Percentiles rank a stretch among this genome's conserved stretches.
These are phyloP conservation scores for Escovopsis sp. DNA, from an alignment of 2,329 filamentous ascomycete genomes.

Conservation along the genomic window DNA sequence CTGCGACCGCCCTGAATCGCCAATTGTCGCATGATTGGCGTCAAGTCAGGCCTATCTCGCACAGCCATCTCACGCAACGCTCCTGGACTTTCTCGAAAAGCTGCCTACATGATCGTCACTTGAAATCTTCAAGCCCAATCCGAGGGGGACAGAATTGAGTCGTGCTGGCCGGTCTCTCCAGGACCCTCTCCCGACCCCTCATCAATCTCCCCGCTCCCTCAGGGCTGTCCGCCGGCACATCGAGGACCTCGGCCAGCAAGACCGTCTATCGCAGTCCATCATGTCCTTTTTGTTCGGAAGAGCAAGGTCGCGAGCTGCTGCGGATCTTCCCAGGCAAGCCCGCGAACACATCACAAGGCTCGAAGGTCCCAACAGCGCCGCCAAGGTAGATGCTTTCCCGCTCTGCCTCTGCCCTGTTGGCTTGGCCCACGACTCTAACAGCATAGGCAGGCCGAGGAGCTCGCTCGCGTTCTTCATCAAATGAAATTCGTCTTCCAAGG, in stretches of 20 bases:
- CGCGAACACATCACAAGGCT: constrained; percentile 38
- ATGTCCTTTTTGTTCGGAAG: constrained; percentile 45
- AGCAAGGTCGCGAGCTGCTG: constrained; percentile 34
- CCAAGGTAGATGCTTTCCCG: constrained; percentile 26
- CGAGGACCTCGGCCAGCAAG: too few species aligned
- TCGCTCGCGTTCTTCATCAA: constrained; percentile 70
- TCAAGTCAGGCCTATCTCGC: not conserved
- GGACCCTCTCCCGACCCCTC: not conserved
- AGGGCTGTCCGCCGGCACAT: too few species aligned
- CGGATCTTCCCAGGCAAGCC: constrained; percentile 41
- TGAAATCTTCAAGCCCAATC: not conserved
- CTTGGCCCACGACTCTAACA: constrained; percentile 5
- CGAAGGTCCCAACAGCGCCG: constrained; percentile 31
- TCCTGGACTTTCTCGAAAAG: not conserved
- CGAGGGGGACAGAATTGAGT: not conserved
- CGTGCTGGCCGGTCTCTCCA: not conserved
- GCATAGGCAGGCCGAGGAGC: constrained; percentile 57
- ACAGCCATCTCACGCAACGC: not conserved
- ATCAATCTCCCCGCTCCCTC: too few species aligned
- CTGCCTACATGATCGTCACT: not conserved
- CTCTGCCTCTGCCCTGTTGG: not conserved
- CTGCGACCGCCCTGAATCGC: not conserved
- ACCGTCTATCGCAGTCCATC: not conserved
- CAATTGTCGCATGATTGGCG: not conserved
- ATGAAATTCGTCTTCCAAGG: constrained; percentile 93